A percentile compares a stretch with the other conserved stretches of the same genome.
Evolutionary conservation across 495 filamentous ascomycete genomes (phyloP).

Genomic region (Neurospora tetrasperma): DNA sequence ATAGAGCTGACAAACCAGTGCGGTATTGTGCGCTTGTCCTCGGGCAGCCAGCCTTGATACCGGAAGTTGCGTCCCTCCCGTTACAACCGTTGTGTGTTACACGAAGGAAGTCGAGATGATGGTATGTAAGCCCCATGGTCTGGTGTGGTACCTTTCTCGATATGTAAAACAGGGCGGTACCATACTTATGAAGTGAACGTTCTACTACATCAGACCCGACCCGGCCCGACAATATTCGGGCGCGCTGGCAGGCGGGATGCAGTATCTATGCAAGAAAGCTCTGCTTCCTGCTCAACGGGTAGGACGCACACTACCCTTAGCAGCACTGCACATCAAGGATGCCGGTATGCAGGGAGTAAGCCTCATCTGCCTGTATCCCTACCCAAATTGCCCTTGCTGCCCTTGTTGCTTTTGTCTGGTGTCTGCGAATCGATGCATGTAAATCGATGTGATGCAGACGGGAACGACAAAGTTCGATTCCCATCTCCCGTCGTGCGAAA

Average conservation of each 20-base stretch:
- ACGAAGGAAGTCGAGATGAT: background rate
- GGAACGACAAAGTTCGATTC: background rate
- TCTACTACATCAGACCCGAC: background rate
- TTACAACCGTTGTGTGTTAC: background rate
- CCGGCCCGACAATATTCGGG: background rate
- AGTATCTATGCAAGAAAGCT: background rate
- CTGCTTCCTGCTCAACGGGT: too few species aligned
- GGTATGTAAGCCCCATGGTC: background rate
- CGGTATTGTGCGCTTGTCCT: background rate
- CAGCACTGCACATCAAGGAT: too few species aligned
- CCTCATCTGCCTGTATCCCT: slow-evolving; percentile 1
- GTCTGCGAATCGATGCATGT: background rate
- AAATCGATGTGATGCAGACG: background rate
- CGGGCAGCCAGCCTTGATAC: background rate
- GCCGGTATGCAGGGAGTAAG: background rate
- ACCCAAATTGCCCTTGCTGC: background rate
- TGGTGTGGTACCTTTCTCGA: too few species aligned
- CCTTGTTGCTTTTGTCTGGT: background rate
- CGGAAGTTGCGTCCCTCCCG: background rate
- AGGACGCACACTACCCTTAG: too few species aligned
- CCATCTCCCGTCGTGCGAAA: background rate
- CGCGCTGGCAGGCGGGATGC: background rate
- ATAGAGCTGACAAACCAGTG: background rate
- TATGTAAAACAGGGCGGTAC: too few species aligned
- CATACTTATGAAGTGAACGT: background rate